Evolutionary conservation across 2,329 filamentous ascomycete genomes (phyloP).

Genomic region (Pseudopyricularia javanii): DNA sequence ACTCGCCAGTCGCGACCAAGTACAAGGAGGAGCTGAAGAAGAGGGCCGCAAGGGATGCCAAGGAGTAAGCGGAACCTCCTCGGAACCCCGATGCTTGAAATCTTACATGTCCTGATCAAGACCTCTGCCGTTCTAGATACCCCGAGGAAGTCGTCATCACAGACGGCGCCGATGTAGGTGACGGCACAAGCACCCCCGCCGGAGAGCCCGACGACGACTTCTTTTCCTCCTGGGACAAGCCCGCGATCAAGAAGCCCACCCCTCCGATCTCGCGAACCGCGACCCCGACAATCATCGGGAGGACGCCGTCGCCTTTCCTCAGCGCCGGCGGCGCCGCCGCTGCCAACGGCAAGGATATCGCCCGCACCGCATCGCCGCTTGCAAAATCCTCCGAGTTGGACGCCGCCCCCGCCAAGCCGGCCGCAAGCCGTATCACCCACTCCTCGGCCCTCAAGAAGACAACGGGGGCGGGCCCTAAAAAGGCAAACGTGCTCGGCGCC

Average conservation of each 20-base stretch:
- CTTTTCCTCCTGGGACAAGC: slow-evolving; percentile 99
- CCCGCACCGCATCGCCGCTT: slow-evolving; percentile 77
- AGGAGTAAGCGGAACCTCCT: slow-evolving; percentile 49
- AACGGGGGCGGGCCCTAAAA: slow-evolving; percentile 54
- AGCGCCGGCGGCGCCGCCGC: slow-evolving; percentile 61
- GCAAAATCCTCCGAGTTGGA: slow-evolving; percentile 45
- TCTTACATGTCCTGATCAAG: slow-evolving; percentile 7
- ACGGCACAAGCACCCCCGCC: slow-evolving; percentile 63
- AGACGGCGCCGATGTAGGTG: slow-evolving; percentile 49
- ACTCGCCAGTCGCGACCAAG: slow-evolving; percentile 81
- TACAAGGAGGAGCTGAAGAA: slow-evolving; percentile 96
- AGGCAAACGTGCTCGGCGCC: slow-evolving; percentile 72
- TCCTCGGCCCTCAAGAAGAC: slow-evolving; percentile 77
- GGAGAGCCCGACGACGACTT: slow-evolving; percentile 83
- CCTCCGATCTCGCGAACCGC: slow-evolving; percentile 83
- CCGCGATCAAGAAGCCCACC: slow-evolving; percentile 88
- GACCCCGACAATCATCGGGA: slow-evolving; percentile 70
- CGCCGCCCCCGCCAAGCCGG: slow-evolving; percentile 35
- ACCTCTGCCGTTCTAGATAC: slow-evolving; percentile 40
- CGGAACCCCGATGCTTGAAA: neutral
- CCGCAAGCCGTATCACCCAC: slow-evolving; percentile 61
- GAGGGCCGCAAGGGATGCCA: slow-evolving; percentile 69
- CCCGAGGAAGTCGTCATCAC: slow-evolving; percentile 77
- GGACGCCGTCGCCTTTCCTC: slow-evolving; percentile 83
- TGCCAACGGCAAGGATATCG: slow-evolving; percentile 50